These are phyloP conservation scores for Esteya vermicola DNA, from an alignment of 2,329 filamentous ascomycete species.

Conservation along the genomic window DNA sequence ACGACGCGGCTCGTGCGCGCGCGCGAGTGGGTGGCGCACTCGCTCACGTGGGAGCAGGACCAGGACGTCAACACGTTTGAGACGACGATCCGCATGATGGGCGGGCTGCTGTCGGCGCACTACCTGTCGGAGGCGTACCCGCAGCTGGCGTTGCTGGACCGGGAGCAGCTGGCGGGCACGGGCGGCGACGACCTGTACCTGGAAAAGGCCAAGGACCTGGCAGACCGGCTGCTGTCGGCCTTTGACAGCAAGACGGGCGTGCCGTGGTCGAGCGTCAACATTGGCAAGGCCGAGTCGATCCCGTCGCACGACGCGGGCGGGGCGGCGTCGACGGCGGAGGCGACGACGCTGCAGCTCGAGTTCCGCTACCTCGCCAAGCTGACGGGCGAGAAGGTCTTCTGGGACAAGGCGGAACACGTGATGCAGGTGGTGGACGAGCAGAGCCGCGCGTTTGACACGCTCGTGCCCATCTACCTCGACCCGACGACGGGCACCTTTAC, in stretches of 20 bases:
- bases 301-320: slow-evolving; percentile 73
- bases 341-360: slow-evolving; percentile 83
- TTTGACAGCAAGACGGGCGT: slow-evolving; percentile 81
- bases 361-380: slow-evolving; percentile 95
- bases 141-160: slow-evolving; percentile 57
- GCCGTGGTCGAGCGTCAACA: slow-evolving; percentile 80
- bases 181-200: slow-evolving; percentile 84
- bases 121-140: slow-evolving; percentile 82
- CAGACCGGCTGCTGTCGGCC: slow-evolving; percentile 71
- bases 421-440: slow-evolving; percentile 85
- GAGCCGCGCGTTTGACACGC: slow-evolving; percentile 59
- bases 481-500: slow-evolving; percentile 65
- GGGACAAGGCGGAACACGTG: slow-evolving; percentile 81
- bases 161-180: slow-evolving; percentile 52
- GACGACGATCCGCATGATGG: slow-evolving; percentile 94
- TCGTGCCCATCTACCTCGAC: slow-evolving; percentile 85
- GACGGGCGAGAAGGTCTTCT: slow-evolving; percentile 84
- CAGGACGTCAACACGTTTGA: slow-evolving; percentile 97
- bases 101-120: slow-evolving; percentile 81
- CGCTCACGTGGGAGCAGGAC: slow-evolving; percentile 75
- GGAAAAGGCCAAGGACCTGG: slow-evolving; percentile 88
- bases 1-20: slow-evolving; percentile 74
- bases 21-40: slow-evolving; percentile 73
- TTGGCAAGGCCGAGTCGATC: slow-evolving; percentile 63
- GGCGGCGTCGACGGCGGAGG: slow-evolving; percentile 86